phyloP scores from a whole-genome alignment of 495 filamentous ascomycete species.

The Extremus antarcticus region DNA sequence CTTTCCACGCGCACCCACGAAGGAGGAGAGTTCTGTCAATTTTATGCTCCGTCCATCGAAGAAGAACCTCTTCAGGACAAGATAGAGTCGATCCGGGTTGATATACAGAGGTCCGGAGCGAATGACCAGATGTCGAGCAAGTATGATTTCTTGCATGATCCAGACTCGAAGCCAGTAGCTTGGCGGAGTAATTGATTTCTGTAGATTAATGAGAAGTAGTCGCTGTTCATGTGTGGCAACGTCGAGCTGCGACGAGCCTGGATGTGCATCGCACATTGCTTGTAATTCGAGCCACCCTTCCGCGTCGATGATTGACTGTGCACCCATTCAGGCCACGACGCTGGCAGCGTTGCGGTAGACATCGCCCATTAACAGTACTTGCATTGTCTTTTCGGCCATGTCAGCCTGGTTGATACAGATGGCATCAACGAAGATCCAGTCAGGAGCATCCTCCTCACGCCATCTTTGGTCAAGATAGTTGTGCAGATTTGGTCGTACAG shows the following conservation, averaged over 20 bases:
- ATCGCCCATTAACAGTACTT: background rate
- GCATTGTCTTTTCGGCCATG: background rate
- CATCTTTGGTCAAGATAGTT: background rate
- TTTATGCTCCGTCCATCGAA: too few species aligned
- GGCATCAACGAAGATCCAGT: background rate
- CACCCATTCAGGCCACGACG: background rate
- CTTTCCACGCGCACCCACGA: too few species aligned
- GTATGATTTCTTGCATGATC: background rate
- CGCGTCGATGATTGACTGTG: background rate
- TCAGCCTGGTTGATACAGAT: constrained; percentile 2
- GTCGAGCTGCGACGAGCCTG: too few species aligned
- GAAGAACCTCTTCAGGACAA: background rate
- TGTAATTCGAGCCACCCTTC: background rate
- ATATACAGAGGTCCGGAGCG: background rate
- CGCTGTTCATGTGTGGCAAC: background rate
- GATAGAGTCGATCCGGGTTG: background rate
- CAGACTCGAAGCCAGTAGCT: background rate
- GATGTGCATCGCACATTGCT: background rate
- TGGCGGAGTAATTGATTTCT: background rate
- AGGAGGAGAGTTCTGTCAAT: too few species aligned
- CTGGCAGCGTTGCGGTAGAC: background rate
- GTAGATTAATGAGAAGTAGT: background rate
- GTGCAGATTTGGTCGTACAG: background rate
- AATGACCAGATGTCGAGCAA: background rate
- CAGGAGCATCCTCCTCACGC: background rate